Conservation (phyloP, 176 grass and related monocot species). For the Paspalum vaginatum region DNA sequence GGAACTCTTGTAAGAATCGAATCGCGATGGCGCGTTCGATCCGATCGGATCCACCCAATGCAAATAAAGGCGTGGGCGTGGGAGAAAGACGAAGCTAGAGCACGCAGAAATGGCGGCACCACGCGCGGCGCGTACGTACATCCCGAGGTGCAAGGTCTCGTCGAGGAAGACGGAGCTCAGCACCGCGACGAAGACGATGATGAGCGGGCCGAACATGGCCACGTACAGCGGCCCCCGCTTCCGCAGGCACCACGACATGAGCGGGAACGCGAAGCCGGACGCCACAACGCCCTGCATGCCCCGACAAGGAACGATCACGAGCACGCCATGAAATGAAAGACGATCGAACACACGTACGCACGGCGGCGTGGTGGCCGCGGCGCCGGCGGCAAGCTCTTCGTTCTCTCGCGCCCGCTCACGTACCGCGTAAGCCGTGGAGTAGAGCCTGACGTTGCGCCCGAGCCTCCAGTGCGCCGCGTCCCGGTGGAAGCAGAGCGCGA, state of each 20-base stretch:
- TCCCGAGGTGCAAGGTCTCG: conserved; percentile 60
- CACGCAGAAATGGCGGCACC: neutral
- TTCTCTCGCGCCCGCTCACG: too few species aligned
- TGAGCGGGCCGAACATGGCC: conserved; percentile 61
- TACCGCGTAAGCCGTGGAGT: conserved; percentile 52
- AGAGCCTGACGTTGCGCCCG: conserved; percentile 53
- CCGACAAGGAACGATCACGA: neutral
- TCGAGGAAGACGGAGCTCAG: conserved; percentile 53
- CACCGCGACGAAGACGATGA: conserved; percentile 54
- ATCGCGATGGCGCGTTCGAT: too few species aligned
- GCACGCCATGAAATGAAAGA: too few species aligned
- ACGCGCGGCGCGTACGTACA: conserved; percentile 1
- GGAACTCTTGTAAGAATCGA: too few species aligned
- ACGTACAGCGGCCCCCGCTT: conserved; percentile 59
- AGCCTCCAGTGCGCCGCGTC: conserved; percentile 45
- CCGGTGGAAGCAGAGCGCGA: conserved; percentile 46
- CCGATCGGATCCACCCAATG: too few species aligned
- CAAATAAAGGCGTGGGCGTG: too few species aligned
- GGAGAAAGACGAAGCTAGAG: neutral
- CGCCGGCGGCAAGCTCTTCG: too few species aligned
- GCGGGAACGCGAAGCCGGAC: conserved; percentile 47
- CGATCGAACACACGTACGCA: too few species aligned
- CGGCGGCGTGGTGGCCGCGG: too few species aligned
- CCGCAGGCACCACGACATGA: conserved; percentile 65
- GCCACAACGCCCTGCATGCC: conserved; percentile 48